Conservation (phyloP, 2,329 filamentous ascomycete genomes). For the Colletotrichum filicis region DNA sequence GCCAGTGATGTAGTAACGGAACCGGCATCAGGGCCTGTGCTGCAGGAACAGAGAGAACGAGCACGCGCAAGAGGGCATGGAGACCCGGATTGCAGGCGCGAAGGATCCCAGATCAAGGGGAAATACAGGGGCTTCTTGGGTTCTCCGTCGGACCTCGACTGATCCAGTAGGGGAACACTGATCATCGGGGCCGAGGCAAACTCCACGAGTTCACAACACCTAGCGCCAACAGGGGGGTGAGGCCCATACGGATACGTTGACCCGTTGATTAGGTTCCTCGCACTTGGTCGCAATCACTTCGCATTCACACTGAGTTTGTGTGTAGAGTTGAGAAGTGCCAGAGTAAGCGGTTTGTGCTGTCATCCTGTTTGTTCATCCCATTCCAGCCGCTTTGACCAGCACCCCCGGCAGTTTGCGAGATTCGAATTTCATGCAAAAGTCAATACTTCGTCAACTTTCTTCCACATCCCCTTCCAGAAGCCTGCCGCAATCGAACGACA, state of each 20-base stretch:
- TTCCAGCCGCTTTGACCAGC: constrained; percentile 7
- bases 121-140: background rate
- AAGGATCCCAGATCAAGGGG: constrained; percentile 9
- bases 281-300: background rate
- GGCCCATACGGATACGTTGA: background rate
- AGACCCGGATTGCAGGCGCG: background rate
- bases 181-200: constrained; percentile 8
- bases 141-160: background rate
- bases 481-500: constrained; percentile 11
- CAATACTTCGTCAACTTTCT: constrained; percentile 8
- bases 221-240: background rate
- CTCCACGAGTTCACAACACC: constrained; percentile 2
- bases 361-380: constrained; percentile 20
- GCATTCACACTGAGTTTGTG: background rate
- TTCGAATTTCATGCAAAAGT: constrained; percentile 24
- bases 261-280: background rate
- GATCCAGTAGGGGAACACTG: background rate
- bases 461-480: constrained; percentile 25
- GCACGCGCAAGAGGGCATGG: background rate
- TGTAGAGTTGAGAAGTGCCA: background rate
- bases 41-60: background rate
- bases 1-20: background rate
- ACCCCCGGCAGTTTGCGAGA: constrained; percentile 26
- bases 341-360: background rate
- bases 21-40: constrained; percentile 21